phyloP scores from a whole-genome alignment of 2,329 filamentous ascomycete genomes.

The Alternaria brassicicola region DNA sequence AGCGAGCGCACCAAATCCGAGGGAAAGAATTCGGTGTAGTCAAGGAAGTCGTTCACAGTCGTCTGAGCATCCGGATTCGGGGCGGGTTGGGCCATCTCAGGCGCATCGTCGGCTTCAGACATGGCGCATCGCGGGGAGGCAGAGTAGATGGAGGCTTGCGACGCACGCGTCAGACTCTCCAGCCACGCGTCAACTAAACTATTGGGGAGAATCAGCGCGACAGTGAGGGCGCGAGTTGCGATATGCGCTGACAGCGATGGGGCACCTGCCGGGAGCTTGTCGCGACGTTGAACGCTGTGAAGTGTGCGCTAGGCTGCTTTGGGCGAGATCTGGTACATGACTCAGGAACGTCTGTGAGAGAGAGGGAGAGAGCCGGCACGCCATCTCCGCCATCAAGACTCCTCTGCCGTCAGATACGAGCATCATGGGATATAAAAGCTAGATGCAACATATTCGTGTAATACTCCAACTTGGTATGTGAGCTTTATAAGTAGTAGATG shows the following conservation, averaged over 20 bases:
- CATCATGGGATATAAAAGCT: too few species aligned
- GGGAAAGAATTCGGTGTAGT: constrained; percentile 72
- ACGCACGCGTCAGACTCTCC: constrained; percentile 47
- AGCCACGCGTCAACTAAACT: constrained; percentile 48
- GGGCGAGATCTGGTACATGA: neutral
- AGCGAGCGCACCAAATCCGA: constrained; percentile 68
- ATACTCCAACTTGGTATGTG: neutral
- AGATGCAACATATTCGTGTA: neutral
- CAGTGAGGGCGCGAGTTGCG: constrained; percentile 26
- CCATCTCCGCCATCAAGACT: neutral
- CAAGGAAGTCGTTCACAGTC: constrained; percentile 70
- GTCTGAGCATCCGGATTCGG: constrained; percentile 69
- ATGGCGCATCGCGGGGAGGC: constrained; percentile 46
- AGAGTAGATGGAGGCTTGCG: constrained; percentile 38
- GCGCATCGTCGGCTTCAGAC: constrained; percentile 43
- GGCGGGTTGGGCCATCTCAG: constrained; percentile 48
- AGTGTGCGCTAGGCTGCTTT: constrained; percentile 17
- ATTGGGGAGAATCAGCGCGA: constrained; percentile 38
- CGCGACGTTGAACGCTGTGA: constrained; percentile 11
- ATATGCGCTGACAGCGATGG: constrained; percentile 20
- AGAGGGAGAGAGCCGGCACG: neutral
- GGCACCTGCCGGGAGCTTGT: constrained; percentile 11
- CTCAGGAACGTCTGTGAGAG: constrained; percentile 13
- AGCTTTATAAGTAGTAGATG: neutral
- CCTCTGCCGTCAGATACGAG: neutral